A percentile compares a stretch with the other conserved stretches of the same genome.
Conservation (phyloP, 2,329 filamentous ascomycete genomes). For the Stagonosporopsis chrysanthemi region DNA sequence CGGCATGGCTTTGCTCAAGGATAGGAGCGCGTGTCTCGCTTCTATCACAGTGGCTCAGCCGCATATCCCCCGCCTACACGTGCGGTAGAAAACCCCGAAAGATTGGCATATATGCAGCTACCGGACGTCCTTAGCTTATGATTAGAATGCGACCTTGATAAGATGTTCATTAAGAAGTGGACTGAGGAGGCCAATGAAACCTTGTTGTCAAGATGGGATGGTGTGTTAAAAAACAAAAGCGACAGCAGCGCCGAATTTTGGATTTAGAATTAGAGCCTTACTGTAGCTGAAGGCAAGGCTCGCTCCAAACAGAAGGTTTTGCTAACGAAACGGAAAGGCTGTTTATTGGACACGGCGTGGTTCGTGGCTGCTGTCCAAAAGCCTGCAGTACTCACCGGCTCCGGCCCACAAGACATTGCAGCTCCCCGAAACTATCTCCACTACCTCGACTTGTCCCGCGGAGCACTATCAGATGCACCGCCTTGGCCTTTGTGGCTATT, state of each 20-base stretch:
- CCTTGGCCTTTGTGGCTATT: background rate
- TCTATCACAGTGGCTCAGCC: background rate
- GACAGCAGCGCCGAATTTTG: constrained; percentile 2
- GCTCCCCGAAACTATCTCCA: background rate
- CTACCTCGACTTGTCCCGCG: background rate
- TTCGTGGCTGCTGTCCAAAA: background rate
- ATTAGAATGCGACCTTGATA: background rate
- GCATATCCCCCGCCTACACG: background rate
- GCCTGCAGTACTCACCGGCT: constrained; percentile 4
- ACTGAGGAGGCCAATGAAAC: constrained; percentile 1
- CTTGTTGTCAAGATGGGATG: background rate
- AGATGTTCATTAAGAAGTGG: background rate
- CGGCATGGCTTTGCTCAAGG: constrained; percentile 1
- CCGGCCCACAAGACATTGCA: constrained; percentile 6
- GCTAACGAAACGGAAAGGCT: background rate
- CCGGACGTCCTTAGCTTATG: background rate
- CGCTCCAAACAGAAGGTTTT: background rate
- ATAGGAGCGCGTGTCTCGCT: constrained; percentile 6
- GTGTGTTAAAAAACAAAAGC: constrained; percentile 11
- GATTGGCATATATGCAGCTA: constrained; percentile 1
- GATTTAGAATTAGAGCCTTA: background rate
- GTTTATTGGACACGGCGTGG: background rate
- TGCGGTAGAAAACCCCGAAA: constrained; percentile 4
- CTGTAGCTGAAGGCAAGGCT: background rate
- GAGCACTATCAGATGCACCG: background rate